Evolutionary conservation across 2,329 filamentous ascomycete species (phyloP), one percentile per base, ranked within the genome.

Genomic region (Aureobasidium musti): DNA sequence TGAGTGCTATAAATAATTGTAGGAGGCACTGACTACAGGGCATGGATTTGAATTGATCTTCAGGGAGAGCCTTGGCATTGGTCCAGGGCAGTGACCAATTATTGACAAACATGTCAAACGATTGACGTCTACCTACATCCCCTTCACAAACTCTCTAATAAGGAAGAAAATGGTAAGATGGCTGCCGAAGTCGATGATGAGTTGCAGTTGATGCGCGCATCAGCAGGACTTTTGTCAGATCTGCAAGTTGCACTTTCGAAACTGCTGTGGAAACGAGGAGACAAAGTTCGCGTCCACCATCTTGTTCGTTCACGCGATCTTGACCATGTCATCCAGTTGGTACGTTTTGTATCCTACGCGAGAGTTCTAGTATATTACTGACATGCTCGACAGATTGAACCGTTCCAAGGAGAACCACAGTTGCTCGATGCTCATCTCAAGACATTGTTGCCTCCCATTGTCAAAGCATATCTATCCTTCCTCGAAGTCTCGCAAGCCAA

Each of bases 381-480:
- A 68, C 10, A 5, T 7, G 5, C 11, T 26, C n/a, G 37, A 66
- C 52, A 81, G 77, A 86, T 99, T 59, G 92, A 97, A 71, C 88
- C 90, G 1, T 99, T 98, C 72, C 94, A 98, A 82, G 93, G 97
- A 81, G 89, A 96, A 70, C 95, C 95, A 21, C 95, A 99, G 76
- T 84, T 98, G 45, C 85, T 99, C 30, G 95, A 99, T 78, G 87
- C 91, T 11, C 86, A 94, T 76, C 83, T 99, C 49, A 87, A 90
- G 60, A 84, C 80, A 69, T 87, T 96, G 77, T 82, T 98, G 59
- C 89, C 91, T 28, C 81, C 86, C 47, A 82, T 98, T 41, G 87
- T 91, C 30, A 84, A 89, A 73, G 89, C 91, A 21, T 96, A 94
- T 73, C 80, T 97, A 23, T 85, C 87, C 64, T 87, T 87, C 72